phyloP scores from a whole-genome alignment of 148 eudicot species.

The Rhododendron simsii region DNA sequence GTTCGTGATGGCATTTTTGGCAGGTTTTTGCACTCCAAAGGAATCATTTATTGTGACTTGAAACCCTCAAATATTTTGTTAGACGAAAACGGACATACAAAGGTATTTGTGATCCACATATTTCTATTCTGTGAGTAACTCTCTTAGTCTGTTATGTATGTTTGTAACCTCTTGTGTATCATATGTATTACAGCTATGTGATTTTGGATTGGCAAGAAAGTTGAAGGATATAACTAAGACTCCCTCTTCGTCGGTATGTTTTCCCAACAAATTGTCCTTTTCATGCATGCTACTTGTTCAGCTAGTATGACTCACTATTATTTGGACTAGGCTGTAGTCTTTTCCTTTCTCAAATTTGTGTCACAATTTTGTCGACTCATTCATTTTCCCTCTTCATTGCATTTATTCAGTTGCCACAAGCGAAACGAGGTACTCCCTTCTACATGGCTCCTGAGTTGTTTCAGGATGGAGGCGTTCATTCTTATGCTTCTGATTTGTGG shows the following conservation, averaged over 20 bases:
- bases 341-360: background rate
- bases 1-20: conserved; percentile 9
- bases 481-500: conserved; percentile 96
- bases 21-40: conserved; percentile 92
- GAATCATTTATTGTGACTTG: conserved; percentile 85
- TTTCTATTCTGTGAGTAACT: background rate
- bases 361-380: conserved; percentile 1
- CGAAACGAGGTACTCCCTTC: conserved; percentile 95
- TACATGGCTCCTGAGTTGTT: conserved; percentile 99
- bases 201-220: conserved; percentile 91
- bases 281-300: background rate
- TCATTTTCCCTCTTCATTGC: conserved; percentile 12
- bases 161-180: conserved; percentile 4
- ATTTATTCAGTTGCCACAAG: conserved; percentile 74
- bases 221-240: conserved; percentile 73
- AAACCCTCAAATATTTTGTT: conserved; percentile 92
- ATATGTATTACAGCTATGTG: conserved; percentile 64
- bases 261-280: background rate
- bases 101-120: conserved; percentile 35
- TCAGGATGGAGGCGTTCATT: conserved; percentile 96
- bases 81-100: conserved; percentile 90
- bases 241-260: conserved; percentile 67
- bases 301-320: background rate
- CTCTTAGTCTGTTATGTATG: background rate
- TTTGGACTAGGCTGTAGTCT: background rate